phyloP scores from a whole-genome alignment of 345 rosid species.

The Eucalyptus shirleyi region DNA sequence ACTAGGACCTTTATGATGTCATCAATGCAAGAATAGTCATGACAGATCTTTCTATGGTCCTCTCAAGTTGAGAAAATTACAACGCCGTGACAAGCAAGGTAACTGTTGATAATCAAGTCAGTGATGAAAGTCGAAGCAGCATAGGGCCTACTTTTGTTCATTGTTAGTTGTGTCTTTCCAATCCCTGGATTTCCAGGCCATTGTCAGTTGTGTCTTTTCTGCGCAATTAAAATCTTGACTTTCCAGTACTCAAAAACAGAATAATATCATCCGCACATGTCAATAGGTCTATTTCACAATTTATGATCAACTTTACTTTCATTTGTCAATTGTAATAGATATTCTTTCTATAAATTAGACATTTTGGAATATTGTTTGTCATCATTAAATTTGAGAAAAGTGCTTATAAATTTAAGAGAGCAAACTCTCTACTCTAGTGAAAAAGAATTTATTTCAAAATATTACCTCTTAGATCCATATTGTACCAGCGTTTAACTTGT shows the following conservation, averaged over 20 bases:
- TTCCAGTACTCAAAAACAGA: fast-evolving
- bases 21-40: fast-evolving
- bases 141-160: not conserved
- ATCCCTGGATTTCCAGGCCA: not conserved
- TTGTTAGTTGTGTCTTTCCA: not conserved
- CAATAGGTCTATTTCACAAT: fast-evolving
- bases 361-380: not conserved
- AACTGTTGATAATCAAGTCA: not conserved
- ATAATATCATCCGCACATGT: fast-evolving
- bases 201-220: not conserved
- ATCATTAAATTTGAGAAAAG: fast-evolving
- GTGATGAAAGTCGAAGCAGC: fast-evolving
- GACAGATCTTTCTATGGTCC: not conserved
- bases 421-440: too few relatives aligned
- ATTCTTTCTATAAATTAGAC: fast-evolving
- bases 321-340: fast-evolving
- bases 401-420: too few relatives aligned
- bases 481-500: fast-evolving
- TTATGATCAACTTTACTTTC: not conserved
- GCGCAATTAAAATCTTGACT: fast-evolving
- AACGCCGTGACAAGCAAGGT: not conserved
- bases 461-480: too few relatives aligned
- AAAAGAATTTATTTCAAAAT: too few relatives aligned
- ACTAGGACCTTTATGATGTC: not conserved
- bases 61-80: not conserved